These are phyloP conservation scores for Fusarium staphyleae DNA, from an alignment of 2,329 filamentous ascomycete genomes.

Conservation along the genomic window DNA sequence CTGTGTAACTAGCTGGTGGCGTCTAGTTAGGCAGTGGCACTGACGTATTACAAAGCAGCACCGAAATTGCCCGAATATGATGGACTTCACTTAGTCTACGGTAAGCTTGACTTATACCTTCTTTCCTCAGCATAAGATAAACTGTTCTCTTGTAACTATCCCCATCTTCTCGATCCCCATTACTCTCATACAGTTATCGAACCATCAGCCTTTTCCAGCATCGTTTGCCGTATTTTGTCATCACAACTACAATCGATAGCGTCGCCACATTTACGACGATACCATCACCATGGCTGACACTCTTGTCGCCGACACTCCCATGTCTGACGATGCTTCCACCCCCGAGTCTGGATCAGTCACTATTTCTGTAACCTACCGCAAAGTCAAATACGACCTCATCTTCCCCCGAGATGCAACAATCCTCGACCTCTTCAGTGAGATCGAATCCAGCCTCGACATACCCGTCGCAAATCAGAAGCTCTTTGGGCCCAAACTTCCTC, in stretches of 20 bases:
- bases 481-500: conserved; percentile 68
- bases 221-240: neutral
- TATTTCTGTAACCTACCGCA: conserved; percentile 57
- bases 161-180: too few species aligned
- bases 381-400: conserved; percentile 52
- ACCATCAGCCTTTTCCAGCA: too few species aligned
- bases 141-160: too few species aligned
- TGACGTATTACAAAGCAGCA: conserved; percentile 54
- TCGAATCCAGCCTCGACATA: conserved; percentile 64
- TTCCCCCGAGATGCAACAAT: conserved; percentile 57
- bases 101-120: neutral
- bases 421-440: conserved; percentile 65
- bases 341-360: conserved; percentile 46
- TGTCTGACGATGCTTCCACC: conserved; percentile 28
- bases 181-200: too few species aligned
- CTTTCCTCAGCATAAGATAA: neutral
- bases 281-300: conserved; percentile 20
- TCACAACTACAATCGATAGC: conserved; percentile 12
- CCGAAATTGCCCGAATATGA: conserved; percentile 41
- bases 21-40: conserved; percentile 36
- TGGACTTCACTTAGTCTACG: conserved; percentile 6
- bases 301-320: conserved; percentile 13
- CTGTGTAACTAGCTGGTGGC: neutral
- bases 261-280: conserved; percentile 22
- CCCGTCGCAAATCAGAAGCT: conserved; percentile 72